These are phyloP conservation scores for Cercospora sojina DNA, from an alignment of 2,329 filamentous ascomycete genomes.

Conservation along the genomic window DNA sequence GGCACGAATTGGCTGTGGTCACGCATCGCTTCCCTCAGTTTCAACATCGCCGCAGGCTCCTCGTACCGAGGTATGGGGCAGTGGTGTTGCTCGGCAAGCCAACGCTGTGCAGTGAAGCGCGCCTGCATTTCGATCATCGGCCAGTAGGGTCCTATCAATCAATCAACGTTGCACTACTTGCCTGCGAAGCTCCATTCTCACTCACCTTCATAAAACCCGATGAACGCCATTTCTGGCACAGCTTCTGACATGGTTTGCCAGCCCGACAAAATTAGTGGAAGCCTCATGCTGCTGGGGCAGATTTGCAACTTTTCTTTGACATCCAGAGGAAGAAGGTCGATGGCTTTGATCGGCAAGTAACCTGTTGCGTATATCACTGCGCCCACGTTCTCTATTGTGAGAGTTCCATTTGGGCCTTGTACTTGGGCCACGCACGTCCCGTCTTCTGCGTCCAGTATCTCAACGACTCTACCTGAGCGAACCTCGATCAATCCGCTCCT, in stretches of 20 bases:
- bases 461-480: conserved; percentile 39
- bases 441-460: conserved; percentile 21
- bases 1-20: conserved; percentile 50
- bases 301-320: conserved; percentile 60
- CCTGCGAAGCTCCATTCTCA: not conserved
- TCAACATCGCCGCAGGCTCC: conserved; percentile 50
- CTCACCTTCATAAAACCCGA: conserved; percentile 69
- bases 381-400: conserved; percentile 55
- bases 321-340: conserved; percentile 62
- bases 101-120: conserved; percentile 62
- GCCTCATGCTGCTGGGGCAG: conserved; percentile 53
- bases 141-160: conserved; percentile 68
- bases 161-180: not conserved
- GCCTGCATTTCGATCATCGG: conserved; percentile 86
- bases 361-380: conserved; percentile 75
- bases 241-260: conserved; percentile 46
- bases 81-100: conserved; percentile 47
- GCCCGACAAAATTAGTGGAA: conserved; percentile 66
- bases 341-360: conserved; percentile 63
- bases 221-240: conserved; percentile 68
- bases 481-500: conserved; percentile 56
- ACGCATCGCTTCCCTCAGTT: conserved; percentile 49
- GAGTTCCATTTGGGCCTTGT: not conserved
- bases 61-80: conserved; percentile 26
- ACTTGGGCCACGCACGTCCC: conserved; percentile 16